Evolutionary conservation across 1,284 basidiomycete species (phyloP).

Genomic region (Phellinidium pouzarii): DNA sequence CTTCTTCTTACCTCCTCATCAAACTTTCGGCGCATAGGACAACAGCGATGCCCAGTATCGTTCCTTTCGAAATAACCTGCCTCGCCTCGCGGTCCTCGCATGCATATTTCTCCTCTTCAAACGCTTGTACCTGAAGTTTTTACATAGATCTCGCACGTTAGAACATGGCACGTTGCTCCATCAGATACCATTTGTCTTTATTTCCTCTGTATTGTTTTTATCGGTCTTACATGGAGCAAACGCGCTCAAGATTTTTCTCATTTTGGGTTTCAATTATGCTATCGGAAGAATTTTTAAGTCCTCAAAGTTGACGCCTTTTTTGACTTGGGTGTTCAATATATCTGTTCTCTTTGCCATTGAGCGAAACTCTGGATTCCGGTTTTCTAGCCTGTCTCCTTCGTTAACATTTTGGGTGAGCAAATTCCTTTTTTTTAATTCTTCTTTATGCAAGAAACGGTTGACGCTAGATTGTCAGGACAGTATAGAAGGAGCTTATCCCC

Average conservation of each 20-base stretch:
- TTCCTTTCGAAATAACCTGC: slow-evolving; percentile 71
- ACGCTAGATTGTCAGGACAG: slow-evolving; percentile 49
- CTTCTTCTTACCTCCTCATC: background rate
- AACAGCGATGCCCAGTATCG: slow-evolving; percentile 84
- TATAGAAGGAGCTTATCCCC: slow-evolving; percentile 65
- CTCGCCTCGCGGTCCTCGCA: slow-evolving; percentile 50
- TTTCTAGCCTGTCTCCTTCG: slow-evolving; percentile 47
- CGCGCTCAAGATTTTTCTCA: slow-evolving; percentile 69
- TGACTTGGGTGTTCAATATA: slow-evolving; percentile 77
- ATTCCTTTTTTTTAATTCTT: slow-evolving; percentile 14
- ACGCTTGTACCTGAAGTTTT: slow-evolving; percentile 32
- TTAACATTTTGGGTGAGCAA: slow-evolving; percentile 47
- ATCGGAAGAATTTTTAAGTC: slow-evolving; percentile 46
- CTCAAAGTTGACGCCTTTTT: slow-evolving; percentile 39
- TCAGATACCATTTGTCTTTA: slow-evolving; percentile 48
- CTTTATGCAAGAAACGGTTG: too few relatives aligned
- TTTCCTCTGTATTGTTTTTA: slow-evolving; percentile 67
- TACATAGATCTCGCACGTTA: slow-evolving; percentile 24
- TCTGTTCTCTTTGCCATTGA: slow-evolving; percentile 76
- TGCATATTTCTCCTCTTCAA: slow-evolving; percentile 33
- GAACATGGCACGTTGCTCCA: slow-evolving; percentile 24
- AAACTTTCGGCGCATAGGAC: slow-evolving; percentile 45
- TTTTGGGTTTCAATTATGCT: slow-evolving; percentile 67
- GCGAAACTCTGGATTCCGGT: slow-evolving; percentile 70
- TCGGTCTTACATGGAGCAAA: slow-evolving; percentile 84